Conservation (phyloP, 2,329 filamentous ascomycete genomes). For the Eutypa lata region DNA sequence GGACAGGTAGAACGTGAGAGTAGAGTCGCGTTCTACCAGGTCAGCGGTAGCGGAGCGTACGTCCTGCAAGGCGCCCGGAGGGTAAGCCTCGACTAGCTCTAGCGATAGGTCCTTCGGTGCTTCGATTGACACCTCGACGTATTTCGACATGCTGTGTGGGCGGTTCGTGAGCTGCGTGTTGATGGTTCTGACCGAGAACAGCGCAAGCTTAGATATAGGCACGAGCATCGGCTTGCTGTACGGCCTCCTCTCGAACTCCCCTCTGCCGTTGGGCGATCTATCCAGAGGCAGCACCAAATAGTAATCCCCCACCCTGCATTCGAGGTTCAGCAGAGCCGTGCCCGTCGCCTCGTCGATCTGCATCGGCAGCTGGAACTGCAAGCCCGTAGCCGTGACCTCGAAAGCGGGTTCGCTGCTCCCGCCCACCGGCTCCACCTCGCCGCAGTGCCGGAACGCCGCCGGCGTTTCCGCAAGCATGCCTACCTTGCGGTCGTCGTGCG, state of each 20-base stretch:
- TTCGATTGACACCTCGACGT: neutral
- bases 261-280: neutral
- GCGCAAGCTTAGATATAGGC: neutral
- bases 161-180: neutral
- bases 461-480: neutral
- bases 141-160: neutral
- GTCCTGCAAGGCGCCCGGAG: neutral
- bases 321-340: neutral
- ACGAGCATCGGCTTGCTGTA: slow-evolving; percentile 1
- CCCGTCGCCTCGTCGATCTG: neutral
- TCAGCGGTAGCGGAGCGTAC: neutral
- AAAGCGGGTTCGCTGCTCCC: neutral
- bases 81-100: neutral
- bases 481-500: neutral
- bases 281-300: neutral
- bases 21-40: neutral
- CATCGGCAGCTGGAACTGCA: neutral
- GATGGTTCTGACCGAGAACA: neutral
- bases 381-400: neutral
- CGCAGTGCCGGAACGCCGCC: neutral
- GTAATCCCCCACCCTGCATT: neutral
- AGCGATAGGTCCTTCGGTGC: neutral
- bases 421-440: neutral
- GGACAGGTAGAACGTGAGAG: neutral
- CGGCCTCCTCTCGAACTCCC: neutral